Base-by-base conservation (phyloP, 2,329 filamentous ascomycete species). In the Neospermospora avenae region DNA sequence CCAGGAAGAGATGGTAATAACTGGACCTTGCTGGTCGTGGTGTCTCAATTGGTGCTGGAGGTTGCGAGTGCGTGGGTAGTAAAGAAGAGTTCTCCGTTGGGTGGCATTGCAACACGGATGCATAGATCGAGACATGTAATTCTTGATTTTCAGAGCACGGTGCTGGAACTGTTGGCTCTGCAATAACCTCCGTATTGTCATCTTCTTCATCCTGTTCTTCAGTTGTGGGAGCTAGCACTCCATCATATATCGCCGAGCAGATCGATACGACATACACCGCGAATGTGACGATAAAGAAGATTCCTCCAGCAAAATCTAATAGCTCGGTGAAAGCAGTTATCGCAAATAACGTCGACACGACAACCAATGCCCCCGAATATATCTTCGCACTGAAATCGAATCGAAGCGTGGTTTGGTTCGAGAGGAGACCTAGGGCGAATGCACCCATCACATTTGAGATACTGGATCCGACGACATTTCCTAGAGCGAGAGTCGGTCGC, bases 381-480 rank as follows among this genome's bases (percentile, higher is more conserved):
- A 80, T 69, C 63, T 75, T 78, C 3, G 78, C 74, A 63, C 77
- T 81, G n/a, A 67, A 63, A 62, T 81, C 80, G 60, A 81, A 82
- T 1, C 54, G 45, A 2, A 74, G 65, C 0, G 63, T 63, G 6
- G 67, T 63, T 11, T 68, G 64, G 58, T 75, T 71, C 63, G 75
- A 77, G 1, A 82, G 64, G 2, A 83, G 72, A 3, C 79, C 80
- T 1, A 83, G 70, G 1, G 79, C 79, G 64, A 83, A 83, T 11
- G 80, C 81, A n/a, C 80, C 81, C 2, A 82, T 74, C 54, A 82
- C 78, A 58, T 83, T 83, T 48, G 80, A 81, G 44, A 83, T 79
- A 41, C 75, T 73, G 10, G 79, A 80, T 7, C 81, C 81, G 63
- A 82, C 68, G 42, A 82, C 74, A 64, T 82, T 83, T 25, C 80